These are phyloP conservation scores for Botrytis byssoidea DNA, from an alignment of 2,329 filamentous ascomycete genomes.

Conservation along the genomic window DNA sequence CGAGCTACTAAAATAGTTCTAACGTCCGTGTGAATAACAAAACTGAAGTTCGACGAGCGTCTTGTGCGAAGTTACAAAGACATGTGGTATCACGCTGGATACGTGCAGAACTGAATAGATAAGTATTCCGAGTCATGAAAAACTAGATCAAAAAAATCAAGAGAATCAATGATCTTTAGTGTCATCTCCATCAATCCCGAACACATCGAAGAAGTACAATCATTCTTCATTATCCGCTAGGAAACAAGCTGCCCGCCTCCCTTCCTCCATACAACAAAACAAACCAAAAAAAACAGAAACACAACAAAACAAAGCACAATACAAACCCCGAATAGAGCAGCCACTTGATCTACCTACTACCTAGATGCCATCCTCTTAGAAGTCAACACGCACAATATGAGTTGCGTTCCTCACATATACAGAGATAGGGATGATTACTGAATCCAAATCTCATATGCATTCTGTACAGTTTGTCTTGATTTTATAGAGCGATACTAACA, in stretches of 20 bases:
- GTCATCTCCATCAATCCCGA: not conserved
- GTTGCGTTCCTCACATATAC: not conserved
- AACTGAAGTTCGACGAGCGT: not conserved
- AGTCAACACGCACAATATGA: not conserved
- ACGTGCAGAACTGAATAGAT: not conserved
- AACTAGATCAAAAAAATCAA: not conserved
- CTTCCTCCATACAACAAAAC: not conserved
- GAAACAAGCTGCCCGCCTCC: not conserved
- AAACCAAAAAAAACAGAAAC: no score
- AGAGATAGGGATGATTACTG: not conserved
- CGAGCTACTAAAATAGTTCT: not conserved
- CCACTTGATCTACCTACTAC: not conserved
- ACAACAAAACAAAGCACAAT: not conserved
- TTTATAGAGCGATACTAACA: not conserved
- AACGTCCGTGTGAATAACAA: not conserved
- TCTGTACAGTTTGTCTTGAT: not conserved
- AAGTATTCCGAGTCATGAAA: not conserved
- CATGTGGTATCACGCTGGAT: not conserved
- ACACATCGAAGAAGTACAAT: not conserved
- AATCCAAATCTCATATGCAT: not conserved
- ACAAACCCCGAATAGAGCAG: not conserved
- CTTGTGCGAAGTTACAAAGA: not conserved
- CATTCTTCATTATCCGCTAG: no score
- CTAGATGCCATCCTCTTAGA: not conserved
- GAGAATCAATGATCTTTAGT: not conserved